phyloP scores from a whole-genome alignment of 257 asterid genomes.

The Dorcoceras hygrometricum region DNA sequence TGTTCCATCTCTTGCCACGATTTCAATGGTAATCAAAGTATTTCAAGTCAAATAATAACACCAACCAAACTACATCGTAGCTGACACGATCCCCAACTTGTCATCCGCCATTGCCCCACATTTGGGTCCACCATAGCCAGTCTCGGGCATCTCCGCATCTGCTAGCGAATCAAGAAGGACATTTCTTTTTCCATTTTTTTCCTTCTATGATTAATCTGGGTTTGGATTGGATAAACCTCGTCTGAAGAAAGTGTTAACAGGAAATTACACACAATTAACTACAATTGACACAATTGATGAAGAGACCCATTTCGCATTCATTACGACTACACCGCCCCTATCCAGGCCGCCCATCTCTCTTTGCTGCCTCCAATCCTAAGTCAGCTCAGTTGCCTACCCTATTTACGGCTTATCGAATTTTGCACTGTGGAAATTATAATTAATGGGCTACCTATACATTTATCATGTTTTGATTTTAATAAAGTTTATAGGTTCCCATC shows the following conservation, averaged over 20 bases:
- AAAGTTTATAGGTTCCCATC: background rate
- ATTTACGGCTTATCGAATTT: background rate
- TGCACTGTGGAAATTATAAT: background rate
- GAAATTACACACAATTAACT: too few relatives aligned
- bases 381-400: slow-evolving; percentile 15
- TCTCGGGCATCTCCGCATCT: slow-evolving; percentile 27
- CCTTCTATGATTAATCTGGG: too few relatives aligned
- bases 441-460: background rate
- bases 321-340: slow-evolving; percentile 35
- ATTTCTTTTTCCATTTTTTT: too few relatives aligned
- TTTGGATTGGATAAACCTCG: too few relatives aligned
- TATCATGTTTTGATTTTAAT: slow-evolving; percentile 14
- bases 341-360: slow-evolving; percentile 6
- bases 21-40: background rate
- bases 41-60: background rate
- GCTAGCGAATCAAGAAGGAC: background rate
- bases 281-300: too few relatives aligned
- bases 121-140: slow-evolving; percentile 18
- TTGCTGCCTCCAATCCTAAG: slow-evolving; percentile 15
- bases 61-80: slow-evolving; percentile 15
- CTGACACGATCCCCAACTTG: background rate
- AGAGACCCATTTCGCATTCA: slow-evolving; percentile 13
- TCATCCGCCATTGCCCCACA: slow-evolving; percentile 9
- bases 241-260: too few relatives aligned
- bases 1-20: background rate